phyloP scores from a whole-genome alignment of 169 alveolate genomes.

The Perkinsus chesapeaki region DNA sequence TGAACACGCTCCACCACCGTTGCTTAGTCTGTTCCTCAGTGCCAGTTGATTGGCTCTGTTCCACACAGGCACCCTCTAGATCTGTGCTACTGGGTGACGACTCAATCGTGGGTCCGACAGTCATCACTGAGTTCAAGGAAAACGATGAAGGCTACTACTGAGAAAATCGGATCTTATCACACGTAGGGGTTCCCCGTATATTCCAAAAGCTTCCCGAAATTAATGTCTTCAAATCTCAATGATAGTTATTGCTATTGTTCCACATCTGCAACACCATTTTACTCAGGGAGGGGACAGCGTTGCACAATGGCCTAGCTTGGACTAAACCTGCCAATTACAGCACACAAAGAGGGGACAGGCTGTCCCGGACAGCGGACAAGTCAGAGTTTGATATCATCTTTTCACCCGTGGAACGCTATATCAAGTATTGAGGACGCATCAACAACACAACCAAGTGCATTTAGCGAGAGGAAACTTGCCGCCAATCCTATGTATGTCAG shows the following conservation, averaged over 20 bases:
- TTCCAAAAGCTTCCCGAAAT: neutral
- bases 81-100: neutral
- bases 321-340: neutral
- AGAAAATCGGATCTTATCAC: neutral
- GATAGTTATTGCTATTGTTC: neutral
- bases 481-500: no score
- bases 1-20: no score
- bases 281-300: neutral
- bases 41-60: no score
- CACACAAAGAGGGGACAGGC: neutral
- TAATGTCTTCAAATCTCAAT: neutral
- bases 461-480: no score
- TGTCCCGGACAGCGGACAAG: neutral
- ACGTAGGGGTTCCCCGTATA: no score
- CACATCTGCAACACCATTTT: neutral
- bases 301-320: neutral
- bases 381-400: no score
- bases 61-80: no score
- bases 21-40: no score
- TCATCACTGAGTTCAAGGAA: neutral
- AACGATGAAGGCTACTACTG: neutral
- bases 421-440: no score
- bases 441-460: no score
- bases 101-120: neutral
- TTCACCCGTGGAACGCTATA: no score